Conservation (phyloP, 768 basidiomycete genomes). For the Rhodosporidiobolus odoratus region DNA sequence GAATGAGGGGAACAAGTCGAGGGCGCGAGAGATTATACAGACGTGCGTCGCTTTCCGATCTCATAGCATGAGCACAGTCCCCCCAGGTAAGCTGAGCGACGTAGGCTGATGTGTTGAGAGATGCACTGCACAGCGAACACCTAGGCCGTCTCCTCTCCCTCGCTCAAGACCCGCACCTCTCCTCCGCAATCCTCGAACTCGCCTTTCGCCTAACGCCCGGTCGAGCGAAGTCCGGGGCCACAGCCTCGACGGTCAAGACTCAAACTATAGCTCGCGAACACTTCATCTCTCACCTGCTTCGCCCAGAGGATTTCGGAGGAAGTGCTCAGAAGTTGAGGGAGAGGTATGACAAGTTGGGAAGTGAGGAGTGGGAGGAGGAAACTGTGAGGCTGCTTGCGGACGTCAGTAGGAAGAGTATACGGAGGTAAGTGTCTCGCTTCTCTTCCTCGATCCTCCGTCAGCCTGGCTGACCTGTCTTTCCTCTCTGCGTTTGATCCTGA, state of each 20-base stretch:
- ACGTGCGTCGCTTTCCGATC: neutral
- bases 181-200: constrained; percentile 1
- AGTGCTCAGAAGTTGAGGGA: neutral
- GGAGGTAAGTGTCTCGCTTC: neutral
- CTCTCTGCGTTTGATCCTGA: no score
- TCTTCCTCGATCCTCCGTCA: neutral
- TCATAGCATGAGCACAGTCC: neutral
- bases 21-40: neutral
- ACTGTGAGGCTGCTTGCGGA: neutral
- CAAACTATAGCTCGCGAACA: neutral
- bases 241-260: neutral
- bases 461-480: no score
- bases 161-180: constrained; percentile 13
- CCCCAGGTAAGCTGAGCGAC: neutral
- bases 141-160: constrained; percentile 6
- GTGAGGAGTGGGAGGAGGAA: neutral
- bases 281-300: neutral
- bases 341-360: neutral
- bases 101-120: no score
- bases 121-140: constrained; percentile 1
- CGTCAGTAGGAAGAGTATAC: neutral
- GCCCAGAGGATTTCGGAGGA: neutral
- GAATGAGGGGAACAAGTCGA: constrained; percentile 6
- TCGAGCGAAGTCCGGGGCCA: neutral
- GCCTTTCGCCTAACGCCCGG: constrained; percentile 16